A percentile compares a stretch with the other conserved stretches of the same genome.
These are phyloP conservation scores for Physcomitrium patens DNA, from an alignment of 225 moss, liverwort and hornwort genomes.

Conservation along the genomic window DNA sequence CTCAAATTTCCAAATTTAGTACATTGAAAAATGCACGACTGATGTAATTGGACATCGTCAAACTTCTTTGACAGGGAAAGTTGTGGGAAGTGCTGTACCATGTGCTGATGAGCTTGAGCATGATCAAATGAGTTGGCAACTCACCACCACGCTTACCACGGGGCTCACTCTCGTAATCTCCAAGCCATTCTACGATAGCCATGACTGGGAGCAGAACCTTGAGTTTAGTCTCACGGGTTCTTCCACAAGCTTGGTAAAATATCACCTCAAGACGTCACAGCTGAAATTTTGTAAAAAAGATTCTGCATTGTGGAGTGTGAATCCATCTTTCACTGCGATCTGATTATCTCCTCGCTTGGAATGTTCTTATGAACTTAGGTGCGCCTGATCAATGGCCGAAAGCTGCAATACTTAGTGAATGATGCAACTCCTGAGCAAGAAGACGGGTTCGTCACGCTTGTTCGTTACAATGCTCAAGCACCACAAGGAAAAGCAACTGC, in stretches of 20 bases:
- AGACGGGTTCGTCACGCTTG: constrained; percentile 67
- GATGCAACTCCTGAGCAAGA: constrained; percentile 47
- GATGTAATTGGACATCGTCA: not conserved
- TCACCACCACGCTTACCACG: constrained; percentile 51
- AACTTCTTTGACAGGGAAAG: constrained; percentile 32
- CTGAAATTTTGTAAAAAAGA: not conserved
- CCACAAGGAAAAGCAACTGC: constrained; percentile 75
- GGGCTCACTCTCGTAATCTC: constrained; percentile 61
- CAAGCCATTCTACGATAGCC: constrained; percentile 48
- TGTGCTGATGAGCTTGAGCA: constrained; percentile 67
- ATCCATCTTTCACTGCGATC: not conserved
- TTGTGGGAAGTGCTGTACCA: constrained; percentile 57
- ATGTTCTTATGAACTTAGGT: constrained; percentile 31
- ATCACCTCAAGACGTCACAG: not conserved
- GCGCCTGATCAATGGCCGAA: constrained; percentile 62
- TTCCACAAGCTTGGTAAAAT: constrained; percentile 51
- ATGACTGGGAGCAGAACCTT: constrained; percentile 67
- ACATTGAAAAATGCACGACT: not conserved
- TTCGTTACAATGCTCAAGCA: constrained; percentile 58
- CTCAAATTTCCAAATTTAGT: not conserved
- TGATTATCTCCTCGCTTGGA: not conserved
- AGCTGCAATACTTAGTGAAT: constrained; percentile 54
- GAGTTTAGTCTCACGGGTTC: constrained; percentile 48
- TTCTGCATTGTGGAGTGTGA: not conserved
- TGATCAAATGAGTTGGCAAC: constrained; percentile 62